Base-by-base conservation (phyloP, 2,329 filamentous ascomycete genomes). In the Ceratocystis papillata region DNA sequence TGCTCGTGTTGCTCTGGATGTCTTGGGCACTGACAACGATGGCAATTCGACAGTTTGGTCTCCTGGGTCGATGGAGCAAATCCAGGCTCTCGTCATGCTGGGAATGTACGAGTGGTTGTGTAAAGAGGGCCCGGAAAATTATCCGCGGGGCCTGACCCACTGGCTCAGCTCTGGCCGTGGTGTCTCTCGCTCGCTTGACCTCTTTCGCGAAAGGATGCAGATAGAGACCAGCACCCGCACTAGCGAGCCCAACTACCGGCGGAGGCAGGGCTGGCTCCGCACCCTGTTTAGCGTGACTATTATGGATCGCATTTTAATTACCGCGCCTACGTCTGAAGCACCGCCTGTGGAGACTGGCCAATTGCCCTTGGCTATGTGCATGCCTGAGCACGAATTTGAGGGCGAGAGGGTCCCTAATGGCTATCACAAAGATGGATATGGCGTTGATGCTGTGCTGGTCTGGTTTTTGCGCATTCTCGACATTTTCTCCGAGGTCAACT, bases 61-160 rank as follows among this genome's bases (percentile, higher is more conserved):
- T 10, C 59, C 59, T 5, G 10, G 28, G 20, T 53, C 57, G 22
- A 46, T 66, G 25, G 44, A 44, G 12, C 25, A 53, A 10, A 28
- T 66, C 0, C 64, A 66, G n/a, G 64, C 64, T 28, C 62, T 66
- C 20, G 25, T 66, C 20, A n/a, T 62, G 25, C 28, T 66, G n/a
- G 64, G 37, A n/a, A 53, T 66, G 15, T 55, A 50, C 41, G 64
- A 66, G 33, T 66, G 64, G 64, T 15, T 50, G 28, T 22, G 59
- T n/a, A 30, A 62, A 8, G n/a, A 62, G n/a, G 28, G 45, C 20
- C 20, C 59, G 12, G 57, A 53, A 20, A 41, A 37, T 25, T 62
- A 44, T 50, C 62, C 48, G n/a, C n/a, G 3, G 17, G 28, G 62
- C 15, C 30, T 64, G 1, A 15, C 46, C 5, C 46, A 30, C n/a